Evolutionary conservation across 176 grass and related monocot genomes (phyloP).

Genomic region (Oropetium thomaeum): DNA sequence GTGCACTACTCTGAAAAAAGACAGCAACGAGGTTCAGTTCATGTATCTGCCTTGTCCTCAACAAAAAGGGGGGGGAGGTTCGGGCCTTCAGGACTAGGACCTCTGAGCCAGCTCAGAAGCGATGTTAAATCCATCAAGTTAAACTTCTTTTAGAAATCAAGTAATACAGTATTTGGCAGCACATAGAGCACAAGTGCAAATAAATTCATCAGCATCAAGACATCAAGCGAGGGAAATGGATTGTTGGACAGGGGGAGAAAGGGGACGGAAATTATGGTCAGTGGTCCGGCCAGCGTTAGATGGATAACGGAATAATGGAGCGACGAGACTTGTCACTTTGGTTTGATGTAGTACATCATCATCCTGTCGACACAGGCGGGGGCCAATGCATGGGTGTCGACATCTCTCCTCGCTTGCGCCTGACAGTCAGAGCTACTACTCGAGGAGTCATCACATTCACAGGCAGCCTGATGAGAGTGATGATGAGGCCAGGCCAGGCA

Average conservation of each 20-base stretch:
- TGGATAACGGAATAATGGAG: constrained; percentile 26
- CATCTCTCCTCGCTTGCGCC: too few relatives aligned
- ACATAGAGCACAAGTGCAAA: background rate
- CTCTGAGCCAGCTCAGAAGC: background rate
- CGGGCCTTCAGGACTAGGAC: background rate
- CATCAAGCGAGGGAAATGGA: background rate
- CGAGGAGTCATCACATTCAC: too few relatives aligned
- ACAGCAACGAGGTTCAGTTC: too few relatives aligned
- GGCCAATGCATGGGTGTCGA: too few relatives aligned
- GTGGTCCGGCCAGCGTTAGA: constrained; percentile 16
- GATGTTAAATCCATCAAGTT: background rate
- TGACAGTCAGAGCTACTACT: too few relatives aligned
- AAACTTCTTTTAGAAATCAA: too few relatives aligned
- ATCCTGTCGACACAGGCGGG: background rate
- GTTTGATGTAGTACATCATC: too few relatives aligned
- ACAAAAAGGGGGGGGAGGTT: background rate
- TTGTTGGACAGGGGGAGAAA: background rate
- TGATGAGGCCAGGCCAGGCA: background rate
- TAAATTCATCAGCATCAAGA: background rate
- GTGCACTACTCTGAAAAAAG: background rate
- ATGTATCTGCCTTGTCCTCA: too few relatives aligned
- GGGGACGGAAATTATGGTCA: constrained; percentile 24
- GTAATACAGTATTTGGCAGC: background rate
- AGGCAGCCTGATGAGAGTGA: background rate
- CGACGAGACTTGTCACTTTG: background rate